phyloP scores from a whole-genome alignment of 345 rosid genomes.

The Turnera subulata region DNA sequence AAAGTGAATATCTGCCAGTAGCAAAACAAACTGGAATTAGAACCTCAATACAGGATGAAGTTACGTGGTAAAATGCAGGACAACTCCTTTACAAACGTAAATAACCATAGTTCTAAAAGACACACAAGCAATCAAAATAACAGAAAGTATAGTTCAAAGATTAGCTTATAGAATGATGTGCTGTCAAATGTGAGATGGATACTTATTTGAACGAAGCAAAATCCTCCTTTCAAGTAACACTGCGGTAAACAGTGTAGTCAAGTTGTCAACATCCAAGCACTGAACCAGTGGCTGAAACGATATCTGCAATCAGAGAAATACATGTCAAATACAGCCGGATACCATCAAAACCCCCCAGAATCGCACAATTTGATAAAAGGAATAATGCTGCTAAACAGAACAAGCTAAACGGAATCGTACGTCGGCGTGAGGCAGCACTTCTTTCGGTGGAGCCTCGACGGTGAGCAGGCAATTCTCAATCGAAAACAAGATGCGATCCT shows the following conservation, averaged over 20 bases:
- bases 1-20: constrained; percentile 74
- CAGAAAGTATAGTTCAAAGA: neutral
- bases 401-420: constrained; percentile 46
- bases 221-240: constrained; percentile 92
- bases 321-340: neutral
- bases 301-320: constrained; percentile 53
- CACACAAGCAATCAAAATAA: constrained; percentile 4
- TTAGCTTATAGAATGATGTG: constrained; percentile 1
- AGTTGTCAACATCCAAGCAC: constrained; percentile 92
- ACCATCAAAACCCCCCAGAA: neutral
- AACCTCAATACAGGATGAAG: neutral
- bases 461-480: constrained; percentile 82
- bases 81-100: too few relatives aligned
- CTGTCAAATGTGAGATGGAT: constrained; percentile 18
- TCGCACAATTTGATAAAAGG: constrained; percentile 9
- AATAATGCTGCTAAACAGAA: neutral
- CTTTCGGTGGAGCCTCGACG: constrained; percentile 88
- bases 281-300: constrained; percentile 95
- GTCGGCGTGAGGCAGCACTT: constrained; percentile 92
- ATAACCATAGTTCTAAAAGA: too few relatives aligned
- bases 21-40: constrained; percentile 5
- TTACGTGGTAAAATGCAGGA: too few relatives aligned
- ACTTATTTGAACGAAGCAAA: constrained; percentile 95
- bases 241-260: constrained; percentile 79
- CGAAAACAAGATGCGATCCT: constrained; percentile 84